Evolutionary conservation across 2,329 filamentous ascomycete species (phyloP).

Genomic region (Juglanconis sp.): DNA sequence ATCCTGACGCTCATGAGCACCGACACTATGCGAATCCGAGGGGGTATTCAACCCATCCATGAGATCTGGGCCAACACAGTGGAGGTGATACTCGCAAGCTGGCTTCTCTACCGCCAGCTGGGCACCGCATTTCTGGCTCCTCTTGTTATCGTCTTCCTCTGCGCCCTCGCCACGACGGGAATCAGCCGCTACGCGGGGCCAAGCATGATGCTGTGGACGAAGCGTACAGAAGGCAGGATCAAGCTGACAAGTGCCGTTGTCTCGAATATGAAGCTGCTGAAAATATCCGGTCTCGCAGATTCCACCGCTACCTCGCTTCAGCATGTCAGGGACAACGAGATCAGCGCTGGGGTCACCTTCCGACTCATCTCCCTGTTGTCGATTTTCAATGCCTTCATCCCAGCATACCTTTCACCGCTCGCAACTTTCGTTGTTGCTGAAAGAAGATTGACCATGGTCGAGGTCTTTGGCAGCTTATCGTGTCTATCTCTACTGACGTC

Average conservation of each 20-base stretch:
- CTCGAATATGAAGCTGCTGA: constrained; percentile 12
- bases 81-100: constrained; percentile 16
- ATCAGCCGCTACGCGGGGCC: constrained; percentile 29
- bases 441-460: neutral
- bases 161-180: constrained; percentile 21
- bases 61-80: constrained; percentile 20
- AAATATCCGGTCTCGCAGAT: constrained; percentile 7
- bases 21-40: constrained; percentile 24
- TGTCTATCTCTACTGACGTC: constrained; percentile 14
- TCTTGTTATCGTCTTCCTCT: constrained; percentile 14
- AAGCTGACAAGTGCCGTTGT: constrained; percentile 19
- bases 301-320: constrained; percentile 29
- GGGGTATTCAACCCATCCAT: constrained; percentile 8
- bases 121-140: constrained; percentile 7
- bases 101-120: constrained; percentile 17
- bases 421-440: constrained; percentile 8
- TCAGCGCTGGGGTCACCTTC: constrained; percentile 26
- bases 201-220: constrained; percentile 27
- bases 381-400: constrained; percentile 16
- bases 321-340: constrained; percentile 27
- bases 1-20: constrained; percentile 25
- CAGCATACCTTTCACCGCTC: constrained; percentile 8
- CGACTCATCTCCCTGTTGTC: constrained; percentile 22
- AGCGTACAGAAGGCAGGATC: constrained; percentile 18
- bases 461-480: constrained; percentile 13